A percentile compares a stretch with the other conserved stretches of the same genome.
These are phyloP conservation scores for Alternaria sp. DNA, from an alignment of 2,329 filamentous ascomycete species.

Conservation along the genomic window DNA sequence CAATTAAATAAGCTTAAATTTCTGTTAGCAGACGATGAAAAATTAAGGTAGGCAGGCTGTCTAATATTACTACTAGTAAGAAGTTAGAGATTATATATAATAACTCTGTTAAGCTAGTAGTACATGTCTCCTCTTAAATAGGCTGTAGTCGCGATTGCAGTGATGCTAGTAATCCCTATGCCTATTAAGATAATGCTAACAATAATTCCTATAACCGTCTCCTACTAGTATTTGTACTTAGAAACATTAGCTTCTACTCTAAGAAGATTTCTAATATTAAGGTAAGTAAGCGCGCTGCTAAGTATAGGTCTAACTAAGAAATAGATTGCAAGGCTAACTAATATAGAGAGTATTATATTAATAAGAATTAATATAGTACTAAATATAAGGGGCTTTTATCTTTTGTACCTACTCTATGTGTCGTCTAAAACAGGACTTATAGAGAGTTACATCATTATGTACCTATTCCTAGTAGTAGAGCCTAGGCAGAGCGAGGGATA, in stretches of 20 bases:
- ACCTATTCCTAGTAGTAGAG: not conserved
- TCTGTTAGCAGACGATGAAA: constrained; percentile 4
- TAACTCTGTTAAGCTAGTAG: constrained; percentile 15
- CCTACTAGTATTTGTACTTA: constrained; percentile 7
- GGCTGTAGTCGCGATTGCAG: constrained; percentile 14
- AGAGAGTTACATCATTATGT: no score
- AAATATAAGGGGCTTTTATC: no score
- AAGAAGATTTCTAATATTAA: constrained; percentile 10
- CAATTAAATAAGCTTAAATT: constrained; percentile 11
- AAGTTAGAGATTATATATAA: constrained; percentile 19
- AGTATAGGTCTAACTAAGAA: no score
- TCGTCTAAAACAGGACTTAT: no score
- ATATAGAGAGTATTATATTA: no score
- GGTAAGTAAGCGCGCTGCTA: constrained; percentile 14
- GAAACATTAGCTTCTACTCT: no score
- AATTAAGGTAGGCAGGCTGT: constrained; percentile 8
- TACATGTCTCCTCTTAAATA: constrained; percentile 14
- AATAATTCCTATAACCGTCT: constrained; percentile 9
- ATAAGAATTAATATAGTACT: no score
- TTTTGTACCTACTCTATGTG: no score
- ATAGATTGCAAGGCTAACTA: not conserved
- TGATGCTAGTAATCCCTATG: constrained; percentile 5
- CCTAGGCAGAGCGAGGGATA: constrained; percentile 10
- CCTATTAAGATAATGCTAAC: no score
- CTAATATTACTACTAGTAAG: constrained; percentile 13